Conservation (phyloP, 108 stramenopile species). For the Pseudonitzschia pungens region DNA sequence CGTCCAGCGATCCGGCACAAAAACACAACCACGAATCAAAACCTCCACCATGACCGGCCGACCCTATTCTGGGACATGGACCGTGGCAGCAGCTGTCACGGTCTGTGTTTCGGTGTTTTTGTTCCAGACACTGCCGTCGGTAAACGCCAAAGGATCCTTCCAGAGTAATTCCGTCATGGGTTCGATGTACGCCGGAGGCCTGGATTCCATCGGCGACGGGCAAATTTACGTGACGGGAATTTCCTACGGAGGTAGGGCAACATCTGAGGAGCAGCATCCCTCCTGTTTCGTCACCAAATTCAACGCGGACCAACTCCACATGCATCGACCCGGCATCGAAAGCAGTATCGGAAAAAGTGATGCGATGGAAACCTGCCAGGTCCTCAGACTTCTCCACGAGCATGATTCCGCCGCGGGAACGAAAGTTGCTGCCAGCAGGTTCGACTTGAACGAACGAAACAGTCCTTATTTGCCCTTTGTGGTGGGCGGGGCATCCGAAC, state of each 20-base stretch:
- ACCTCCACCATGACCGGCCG: too few relatives aligned
- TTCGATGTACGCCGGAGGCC: constrained; percentile 18
- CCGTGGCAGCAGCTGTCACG: not conserved
- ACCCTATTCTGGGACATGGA: not conserved
- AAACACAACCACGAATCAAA: too few relatives aligned
- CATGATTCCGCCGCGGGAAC: too few relatives aligned
- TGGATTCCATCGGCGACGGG: constrained; percentile 2
- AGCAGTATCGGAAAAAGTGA: not conserved
- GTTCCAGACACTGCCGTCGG: not conserved
- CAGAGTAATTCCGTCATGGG: constrained; percentile 19
- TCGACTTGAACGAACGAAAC: too few relatives aligned
- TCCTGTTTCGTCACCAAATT: constrained; percentile 9
- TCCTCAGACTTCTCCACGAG: too few relatives aligned
- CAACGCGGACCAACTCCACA: not conserved
- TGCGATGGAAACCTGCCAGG: not conserved
- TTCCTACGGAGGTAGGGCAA: constrained; percentile 15
- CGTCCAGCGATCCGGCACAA: too few relatives aligned
- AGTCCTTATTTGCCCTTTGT: constrained; percentile 6
- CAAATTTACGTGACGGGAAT: constrained; percentile 22
- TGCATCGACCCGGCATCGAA: not conserved
- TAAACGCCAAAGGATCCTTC: not conserved
- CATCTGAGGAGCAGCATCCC: not conserved
- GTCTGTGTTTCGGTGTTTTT: not conserved
- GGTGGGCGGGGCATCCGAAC: constrained; percentile 23
- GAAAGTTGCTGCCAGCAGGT: too few relatives aligned